Conservation (phyloP, 2,329 filamentous ascomycete genomes). For the Venturia oleaginea region DNA sequence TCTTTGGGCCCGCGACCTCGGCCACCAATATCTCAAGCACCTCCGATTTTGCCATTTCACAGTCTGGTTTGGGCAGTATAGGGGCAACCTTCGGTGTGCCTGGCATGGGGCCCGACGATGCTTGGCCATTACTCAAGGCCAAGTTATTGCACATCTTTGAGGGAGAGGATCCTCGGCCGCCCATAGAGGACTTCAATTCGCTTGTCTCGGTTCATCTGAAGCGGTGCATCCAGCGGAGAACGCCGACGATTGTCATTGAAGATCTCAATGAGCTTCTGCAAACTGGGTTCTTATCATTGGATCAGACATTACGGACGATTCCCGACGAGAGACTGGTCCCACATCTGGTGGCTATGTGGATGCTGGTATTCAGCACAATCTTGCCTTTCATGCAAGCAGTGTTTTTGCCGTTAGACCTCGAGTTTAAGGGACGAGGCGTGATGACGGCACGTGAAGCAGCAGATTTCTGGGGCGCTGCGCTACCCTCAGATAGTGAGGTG, state of each 20-base stretch:
- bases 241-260: slow-evolving; percentile 62
- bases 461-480: slow-evolving; percentile 80
- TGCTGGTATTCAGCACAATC: slow-evolving; percentile 82
- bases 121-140: slow-evolving; percentile 71
- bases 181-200: slow-evolving; percentile 74
- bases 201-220: slow-evolving; percentile 72
- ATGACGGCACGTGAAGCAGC: slow-evolving; percentile 70
- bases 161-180: slow-evolving; percentile 68
- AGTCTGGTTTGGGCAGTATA: slow-evolving; percentile 34
- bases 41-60: slow-evolving; percentile 23
- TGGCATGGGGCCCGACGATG: slow-evolving; percentile 55
- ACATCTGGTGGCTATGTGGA: slow-evolving; percentile 86
- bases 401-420: slow-evolving; percentile 84
- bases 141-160: slow-evolving; percentile 72
- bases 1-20: slow-evolving; percentile 17
- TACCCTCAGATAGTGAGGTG: slow-evolving; percentile 19
- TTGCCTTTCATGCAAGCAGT: slow-evolving; percentile 92
- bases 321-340: slow-evolving; percentile 85
- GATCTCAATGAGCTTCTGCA: slow-evolving; percentile 65
- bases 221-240: slow-evolving; percentile 64
- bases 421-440: slow-evolving; percentile 81
- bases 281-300: slow-evolving; percentile 79
- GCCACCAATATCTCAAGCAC: slow-evolving; percentile 12
- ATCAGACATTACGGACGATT: slow-evolving; percentile 69
- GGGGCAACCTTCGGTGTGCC: slow-evolving; percentile 39